These are phyloP conservation scores for Coffea humblotiana DNA, from an alignment of 305 asterid species.

Conservation along the genomic window DNA sequence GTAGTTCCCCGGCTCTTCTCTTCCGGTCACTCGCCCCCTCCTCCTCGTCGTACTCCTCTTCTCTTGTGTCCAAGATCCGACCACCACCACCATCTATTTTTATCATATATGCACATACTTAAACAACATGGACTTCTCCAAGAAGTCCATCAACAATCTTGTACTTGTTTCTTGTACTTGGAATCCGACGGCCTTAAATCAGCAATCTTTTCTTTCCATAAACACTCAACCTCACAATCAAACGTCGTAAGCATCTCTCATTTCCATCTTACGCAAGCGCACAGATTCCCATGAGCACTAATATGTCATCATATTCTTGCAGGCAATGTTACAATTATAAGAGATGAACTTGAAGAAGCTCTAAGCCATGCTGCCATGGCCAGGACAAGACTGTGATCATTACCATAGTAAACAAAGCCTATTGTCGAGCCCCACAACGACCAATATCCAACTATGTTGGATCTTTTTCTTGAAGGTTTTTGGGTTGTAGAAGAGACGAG, in stretches of 20 bases:
- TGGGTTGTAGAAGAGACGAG: conserved; percentile 67
- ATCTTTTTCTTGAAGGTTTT: conserved; percentile 69
- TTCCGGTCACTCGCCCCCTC: too few relatives aligned
- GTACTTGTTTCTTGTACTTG: conserved; percentile 32
- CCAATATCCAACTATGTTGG: conserved; percentile 58
- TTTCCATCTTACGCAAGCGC: too few relatives aligned
- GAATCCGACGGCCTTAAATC: conserved; percentile 5
- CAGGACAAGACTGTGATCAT: conserved; percentile 52
- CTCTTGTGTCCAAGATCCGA: too few relatives aligned
- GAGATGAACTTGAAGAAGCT: conserved; percentile 49
- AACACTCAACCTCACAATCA: conserved; percentile 7
- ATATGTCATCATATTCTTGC: background rate
- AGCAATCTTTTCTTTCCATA: conserved; percentile 7
- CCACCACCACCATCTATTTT: too few relatives aligned
- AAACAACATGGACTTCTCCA: conserved; percentile 33
- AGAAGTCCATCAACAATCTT: conserved; percentile 30
- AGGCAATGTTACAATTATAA: background rate
- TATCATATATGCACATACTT: too few relatives aligned
- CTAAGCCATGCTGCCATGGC: conserved; percentile 50
- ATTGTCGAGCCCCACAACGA: conserved; percentile 45
- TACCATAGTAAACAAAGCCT: conserved; percentile 57
- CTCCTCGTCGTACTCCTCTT: too few relatives aligned
- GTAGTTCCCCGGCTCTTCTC: too few relatives aligned
- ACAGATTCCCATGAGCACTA: background rate
- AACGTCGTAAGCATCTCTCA: conserved; percentile 25